A percentile compares a stretch with the other conserved stretches of the same genome.
These are phyloP conservation scores for Pulveroboletus sp. DNA, from an alignment of 1,284 basidiomycete species.

Conservation along the genomic window DNA sequence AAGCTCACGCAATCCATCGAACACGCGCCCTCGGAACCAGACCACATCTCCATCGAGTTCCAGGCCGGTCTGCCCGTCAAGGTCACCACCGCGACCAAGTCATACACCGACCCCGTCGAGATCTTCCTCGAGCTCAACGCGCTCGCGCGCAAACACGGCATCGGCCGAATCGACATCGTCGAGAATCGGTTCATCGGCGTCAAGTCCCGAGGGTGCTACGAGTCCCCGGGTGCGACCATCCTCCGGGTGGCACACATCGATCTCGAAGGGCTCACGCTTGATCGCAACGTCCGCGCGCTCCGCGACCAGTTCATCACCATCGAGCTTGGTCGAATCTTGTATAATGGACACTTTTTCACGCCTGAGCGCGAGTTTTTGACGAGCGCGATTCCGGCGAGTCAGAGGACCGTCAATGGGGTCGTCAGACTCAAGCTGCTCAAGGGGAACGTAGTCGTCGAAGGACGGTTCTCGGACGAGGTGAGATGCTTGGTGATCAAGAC, in stretches of 20 bases:
- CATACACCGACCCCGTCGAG: conserved; percentile 90
- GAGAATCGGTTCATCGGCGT: conserved; percentile 99
- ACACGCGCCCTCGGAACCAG: conserved; percentile 79
- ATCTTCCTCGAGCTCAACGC: conserved; percentile 93
- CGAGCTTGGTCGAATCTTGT: conserved; percentile 88
- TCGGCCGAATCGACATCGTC: conserved; percentile 97
- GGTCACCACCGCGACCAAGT: conserved; percentile 63
- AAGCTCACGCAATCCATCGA: conserved; percentile 90
- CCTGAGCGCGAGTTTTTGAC: conserved; percentile 96
- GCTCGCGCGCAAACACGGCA: conserved; percentile 91
- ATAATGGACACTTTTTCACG: conserved; percentile 98
- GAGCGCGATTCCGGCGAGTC: conserved; percentile 86
- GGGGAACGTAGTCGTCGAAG: conserved; percentile 94
- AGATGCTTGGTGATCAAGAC: conserved; percentile 11
- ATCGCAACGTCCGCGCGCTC: conserved; percentile 93
- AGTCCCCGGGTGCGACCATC: conserved; percentile 95
- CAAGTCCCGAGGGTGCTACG: conserved; percentile 98
- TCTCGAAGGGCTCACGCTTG: conserved; percentile 95
- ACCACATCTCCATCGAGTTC: conserved; percentile 86
- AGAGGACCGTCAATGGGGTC: conserved; percentile 94
- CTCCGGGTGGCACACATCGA: conserved; percentile 95
- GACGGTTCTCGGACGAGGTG: conserved; percentile 86
- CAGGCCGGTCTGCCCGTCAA: conserved; percentile 83
- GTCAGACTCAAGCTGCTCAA: conserved; percentile 94
- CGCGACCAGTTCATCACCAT: conserved; percentile 95